Evolutionary conservation across 2,329 filamentous ascomycete genomes (phyloP), one percentile per base, ranked within the genome.

Genomic region (Furcasterigmium sp.): DNA sequence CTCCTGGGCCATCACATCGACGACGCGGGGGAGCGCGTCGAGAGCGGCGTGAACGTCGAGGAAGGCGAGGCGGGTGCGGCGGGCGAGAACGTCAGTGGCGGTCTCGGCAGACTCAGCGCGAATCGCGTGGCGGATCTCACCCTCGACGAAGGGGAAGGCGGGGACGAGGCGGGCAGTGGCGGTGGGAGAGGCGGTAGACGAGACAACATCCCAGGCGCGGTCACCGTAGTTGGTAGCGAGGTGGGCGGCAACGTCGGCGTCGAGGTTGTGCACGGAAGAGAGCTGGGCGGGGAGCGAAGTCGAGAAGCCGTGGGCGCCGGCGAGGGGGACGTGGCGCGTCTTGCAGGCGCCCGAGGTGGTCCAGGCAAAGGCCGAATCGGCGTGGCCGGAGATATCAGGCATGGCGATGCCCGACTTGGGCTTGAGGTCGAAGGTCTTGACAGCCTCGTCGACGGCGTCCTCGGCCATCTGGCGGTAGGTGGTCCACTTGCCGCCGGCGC

Each of bases 391-490:
- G 51, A 90, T 78, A 45, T 83, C 78, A 10, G 83, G 80, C 41
- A 80, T 65, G 17, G 66, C 46, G 13, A 83, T 57, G 32, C 32
- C 32, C 19, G 73, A 63, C 8, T 63, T 62, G 5, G 84, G 67
- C 40, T 69, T 63, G 21, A 91, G 73, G 30, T 69, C 60, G 60
- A 88, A 90, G 40, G 76, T 70, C 48, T 74, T 69, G 64, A 91
- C 75, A 21, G 87, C 87, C 56, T 88, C 82, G 57, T 91, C 86
- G 48, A 93, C 87, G 38, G 85, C 85, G 56, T 91, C 86, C 62
- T 93, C 85, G 41, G 87, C 84, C 87, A 93, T 93, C 60, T 91
- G 85, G 43, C 87, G 84, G 67, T 91, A 93, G 10, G 87, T 93
- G 6, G 87, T 93, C 87, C 87, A 91, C 67, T 91, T 93, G 49